phyloP scores from a whole-genome alignment of 306 rosid species.

The Cyamopsis tetragonoloba region DNA sequence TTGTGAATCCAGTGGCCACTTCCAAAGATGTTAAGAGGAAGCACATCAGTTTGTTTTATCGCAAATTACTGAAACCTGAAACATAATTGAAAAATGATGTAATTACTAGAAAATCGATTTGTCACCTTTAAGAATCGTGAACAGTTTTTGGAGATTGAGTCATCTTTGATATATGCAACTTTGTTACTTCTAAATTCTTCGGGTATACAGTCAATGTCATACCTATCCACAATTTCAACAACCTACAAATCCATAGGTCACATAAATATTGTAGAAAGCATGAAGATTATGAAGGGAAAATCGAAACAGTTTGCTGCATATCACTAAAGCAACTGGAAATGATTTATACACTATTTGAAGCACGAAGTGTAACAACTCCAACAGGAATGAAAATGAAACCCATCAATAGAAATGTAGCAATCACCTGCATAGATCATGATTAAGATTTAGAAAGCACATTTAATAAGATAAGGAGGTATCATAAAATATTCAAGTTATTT shows the following conservation, averaged over 20 bases:
- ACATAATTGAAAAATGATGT: constrained; percentile 21
- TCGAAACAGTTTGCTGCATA: not conserved
- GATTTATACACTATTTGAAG: constrained; percentile 60
- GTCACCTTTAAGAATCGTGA: constrained; percentile 67
- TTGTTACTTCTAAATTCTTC: constrained; percentile 57
- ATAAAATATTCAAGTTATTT: constrained; percentile 24
- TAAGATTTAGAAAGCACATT: constrained; percentile 19
- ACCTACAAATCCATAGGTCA: constrained; percentile 49
- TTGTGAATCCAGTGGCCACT: not conserved
- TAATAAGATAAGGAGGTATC: not conserved
- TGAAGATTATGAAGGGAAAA: constrained; percentile 17
- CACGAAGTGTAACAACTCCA: constrained; percentile 67
- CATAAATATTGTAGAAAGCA: constrained; percentile 15
- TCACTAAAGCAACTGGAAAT: constrained; percentile 21
- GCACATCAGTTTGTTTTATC: constrained; percentile 3
- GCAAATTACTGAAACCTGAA: constrained; percentile 7
- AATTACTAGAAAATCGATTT: not conserved
- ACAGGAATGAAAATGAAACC: constrained; percentile 75
- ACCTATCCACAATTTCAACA: constrained; percentile 80
- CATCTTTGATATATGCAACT: constrained; percentile 74
- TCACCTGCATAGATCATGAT: constrained; percentile 57
- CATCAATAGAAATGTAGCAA: constrained; percentile 58
- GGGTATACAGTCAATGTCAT: constrained; percentile 77
- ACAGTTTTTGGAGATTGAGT: constrained; percentile 68
- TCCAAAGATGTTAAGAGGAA: not conserved